Conservation (phyloP, 1,284 basidiomycete species). For the Microbotryomycetes sp. region DNA sequence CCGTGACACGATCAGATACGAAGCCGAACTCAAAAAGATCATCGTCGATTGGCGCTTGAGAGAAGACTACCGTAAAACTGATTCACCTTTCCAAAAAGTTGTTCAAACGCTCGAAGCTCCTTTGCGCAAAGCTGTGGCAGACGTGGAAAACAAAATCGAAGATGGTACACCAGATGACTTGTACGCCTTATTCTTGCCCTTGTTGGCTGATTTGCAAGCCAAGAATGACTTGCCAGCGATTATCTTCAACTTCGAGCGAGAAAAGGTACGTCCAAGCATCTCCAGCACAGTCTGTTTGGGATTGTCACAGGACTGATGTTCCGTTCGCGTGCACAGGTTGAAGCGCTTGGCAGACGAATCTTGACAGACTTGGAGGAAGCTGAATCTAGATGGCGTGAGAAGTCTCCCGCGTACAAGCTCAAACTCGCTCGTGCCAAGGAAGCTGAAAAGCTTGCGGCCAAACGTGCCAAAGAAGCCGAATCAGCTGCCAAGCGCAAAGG, state of each 20-base stretch:
- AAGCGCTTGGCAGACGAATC: slow-evolving; percentile 50
- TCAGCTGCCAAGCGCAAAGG: slow-evolving; percentile 44
- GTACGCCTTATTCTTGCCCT: slow-evolving; percentile 44
- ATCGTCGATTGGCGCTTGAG: slow-evolving; percentile 46
- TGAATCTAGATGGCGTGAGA: slow-evolving; percentile 52
- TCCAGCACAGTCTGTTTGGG: not conserved
- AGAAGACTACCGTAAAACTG: slow-evolving; percentile 43
- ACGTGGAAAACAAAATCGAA: slow-evolving; percentile 45
- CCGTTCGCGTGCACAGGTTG: slow-evolving; percentile 40
- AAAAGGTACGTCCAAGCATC: slow-evolving; percentile 32
- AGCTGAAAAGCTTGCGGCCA: slow-evolving; percentile 46
- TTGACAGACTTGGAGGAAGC: slow-evolving; percentile 43
- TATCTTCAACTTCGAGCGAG: slow-evolving; percentile 59
- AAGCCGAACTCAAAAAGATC: slow-evolving; percentile 50
- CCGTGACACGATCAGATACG: slow-evolving; percentile 58
- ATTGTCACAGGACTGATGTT: too few relatives aligned
- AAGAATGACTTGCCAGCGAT: slow-evolving; percentile 53
- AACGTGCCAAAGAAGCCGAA: slow-evolving; percentile 36
- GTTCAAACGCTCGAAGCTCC: slow-evolving; percentile 43
- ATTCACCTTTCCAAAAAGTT: slow-evolving; percentile 46
- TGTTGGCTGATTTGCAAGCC: slow-evolving; percentile 50
- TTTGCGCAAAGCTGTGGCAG: slow-evolving; percentile 19
- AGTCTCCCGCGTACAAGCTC: slow-evolving; percentile 43
- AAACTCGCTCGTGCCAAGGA: slow-evolving; percentile 53
- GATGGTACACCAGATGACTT: slow-evolving; percentile 30